Conservation (phyloP, 148 eudicot species). For the Fagopyrum esculentum region DNA sequence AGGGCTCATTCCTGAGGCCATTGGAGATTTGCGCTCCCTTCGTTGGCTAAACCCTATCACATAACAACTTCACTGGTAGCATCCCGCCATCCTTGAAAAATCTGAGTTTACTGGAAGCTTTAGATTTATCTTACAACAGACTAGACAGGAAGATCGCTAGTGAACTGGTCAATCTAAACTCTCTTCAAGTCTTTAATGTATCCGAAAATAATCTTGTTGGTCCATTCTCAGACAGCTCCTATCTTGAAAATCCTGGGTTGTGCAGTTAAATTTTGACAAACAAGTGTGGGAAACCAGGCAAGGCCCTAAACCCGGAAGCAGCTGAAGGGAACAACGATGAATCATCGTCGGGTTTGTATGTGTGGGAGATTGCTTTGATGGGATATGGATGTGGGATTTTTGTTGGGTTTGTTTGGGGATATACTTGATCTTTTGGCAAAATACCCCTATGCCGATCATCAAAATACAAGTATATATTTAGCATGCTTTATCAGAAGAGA, state of each 20-base stretch:
- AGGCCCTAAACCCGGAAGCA: neutral
- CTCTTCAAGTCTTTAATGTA: conserved; percentile 19
- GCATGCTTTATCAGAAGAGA: too few relatives aligned
- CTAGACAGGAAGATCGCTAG: conserved; percentile 21
- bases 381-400: conserved; percentile 12
- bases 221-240: conserved; percentile 18
- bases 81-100: conserved; percentile 19
- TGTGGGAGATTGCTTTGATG: neutral
- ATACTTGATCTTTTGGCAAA: neutral
- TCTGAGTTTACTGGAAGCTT: conserved; percentile 12
- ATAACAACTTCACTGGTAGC: conserved; percentile 16
- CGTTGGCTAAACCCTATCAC: conserved; percentile 17
- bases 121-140: conserved; percentile 23
- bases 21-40: conserved; percentile 13
- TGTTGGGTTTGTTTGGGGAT: neutral
- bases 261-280: conserved; percentile 25
- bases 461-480: too few relatives aligned
- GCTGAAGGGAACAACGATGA: neutral
- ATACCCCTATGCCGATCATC: too few relatives aligned
- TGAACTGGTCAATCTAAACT: conserved; percentile 7
- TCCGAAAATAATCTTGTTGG: conserved; percentile 23
- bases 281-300: conserved; percentile 5
- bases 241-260: conserved; percentile 17
- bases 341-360: neutral
- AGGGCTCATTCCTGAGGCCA: conserved; percentile 16